Percentiles rank a stretch among this genome's conserved stretches.
These are phyloP conservation scores for Peniophora sp. DNA, from an alignment of 1,284 basidiomycete genomes.

Conservation along the genomic window DNA sequence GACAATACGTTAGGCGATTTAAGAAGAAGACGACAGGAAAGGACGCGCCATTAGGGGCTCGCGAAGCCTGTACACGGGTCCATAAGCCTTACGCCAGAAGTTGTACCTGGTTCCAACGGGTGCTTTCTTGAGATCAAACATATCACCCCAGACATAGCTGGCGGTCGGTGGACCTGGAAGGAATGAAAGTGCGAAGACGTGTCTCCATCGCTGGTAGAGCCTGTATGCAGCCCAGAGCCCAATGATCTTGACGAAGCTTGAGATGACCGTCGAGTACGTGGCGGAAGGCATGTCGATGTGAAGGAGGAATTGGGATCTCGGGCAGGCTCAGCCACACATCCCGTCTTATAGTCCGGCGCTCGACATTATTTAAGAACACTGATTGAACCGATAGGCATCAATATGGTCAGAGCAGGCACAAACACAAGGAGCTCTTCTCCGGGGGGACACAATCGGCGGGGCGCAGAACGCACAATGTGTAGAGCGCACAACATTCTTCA, in stretches of 20 bases:
- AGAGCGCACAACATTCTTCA: too few species aligned
- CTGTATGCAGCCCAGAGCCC: background rate
- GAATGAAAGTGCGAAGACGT: background rate
- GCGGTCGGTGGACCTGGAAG: background rate
- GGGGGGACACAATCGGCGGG: too few species aligned
- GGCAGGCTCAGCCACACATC: too few species aligned
- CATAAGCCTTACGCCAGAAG: conserved; percentile 4
- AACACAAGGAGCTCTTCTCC: too few species aligned
- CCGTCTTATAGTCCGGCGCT: too few species aligned
- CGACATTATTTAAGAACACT: too few species aligned
- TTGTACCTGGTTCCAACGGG: conserved; percentile 1
- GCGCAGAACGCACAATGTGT: too few species aligned
- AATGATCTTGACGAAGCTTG: background rate
- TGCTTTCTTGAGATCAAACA: background rate
- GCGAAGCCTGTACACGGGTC: conserved; percentile 5
- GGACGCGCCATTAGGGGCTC: conserved; percentile 6
- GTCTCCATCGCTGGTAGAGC: background rate
- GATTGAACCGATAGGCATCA: too few species aligned
- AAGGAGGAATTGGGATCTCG: too few species aligned
- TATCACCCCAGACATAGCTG: conserved; percentile 1
- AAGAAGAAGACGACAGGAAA: background rate
- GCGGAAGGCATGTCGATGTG: too few species aligned
- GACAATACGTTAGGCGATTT: background rate
- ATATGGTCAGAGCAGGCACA: too few species aligned
- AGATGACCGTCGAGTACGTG: too few species aligned